Evolutionary conservation across 495 filamentous ascomycete species (phyloP).

Genomic region (Podospora bellae-mahoneyi): DNA sequence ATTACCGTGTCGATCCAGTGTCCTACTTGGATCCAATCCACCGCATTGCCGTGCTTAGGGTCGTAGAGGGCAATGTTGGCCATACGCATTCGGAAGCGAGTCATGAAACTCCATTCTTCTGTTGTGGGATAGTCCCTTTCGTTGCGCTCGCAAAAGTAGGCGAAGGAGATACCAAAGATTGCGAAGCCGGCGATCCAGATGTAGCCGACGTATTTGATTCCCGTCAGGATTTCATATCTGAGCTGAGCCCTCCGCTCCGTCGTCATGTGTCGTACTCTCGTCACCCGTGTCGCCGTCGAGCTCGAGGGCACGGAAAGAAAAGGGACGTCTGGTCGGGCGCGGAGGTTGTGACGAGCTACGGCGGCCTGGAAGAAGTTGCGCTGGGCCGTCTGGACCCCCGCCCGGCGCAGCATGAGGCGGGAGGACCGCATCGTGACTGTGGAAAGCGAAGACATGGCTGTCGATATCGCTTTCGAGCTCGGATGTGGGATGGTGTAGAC

Average conservation of each 20-base stretch:
- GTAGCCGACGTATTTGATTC: constrained; percentile 55
- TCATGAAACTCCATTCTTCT: constrained; percentile 66
- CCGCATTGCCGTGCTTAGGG: constrained; percentile 45
- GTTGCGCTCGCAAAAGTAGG: constrained; percentile 62
- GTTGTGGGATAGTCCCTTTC: constrained; percentile 74
- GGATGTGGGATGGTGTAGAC: background rate
- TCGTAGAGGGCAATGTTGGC: constrained; percentile 56
- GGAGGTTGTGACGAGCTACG: constrained; percentile 17
- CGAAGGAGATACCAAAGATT: constrained; percentile 52
- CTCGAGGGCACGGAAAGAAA: constrained; percentile 58
- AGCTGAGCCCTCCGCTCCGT: constrained; percentile 69
- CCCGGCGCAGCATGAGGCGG: constrained; percentile 25
- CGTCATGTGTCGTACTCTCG: constrained; percentile 68
- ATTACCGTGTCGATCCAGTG: constrained; percentile 54
- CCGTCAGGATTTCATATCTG: constrained; percentile 58
- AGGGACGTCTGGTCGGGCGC: constrained; percentile 68
- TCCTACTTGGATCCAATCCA: constrained; percentile 64
- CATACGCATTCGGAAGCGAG: constrained; percentile 57
- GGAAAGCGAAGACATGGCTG: background rate
- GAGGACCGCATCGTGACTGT: constrained; percentile 27
- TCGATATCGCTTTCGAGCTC: background rate
- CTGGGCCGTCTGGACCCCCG: constrained; percentile 12
- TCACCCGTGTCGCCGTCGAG: constrained; percentile 28
- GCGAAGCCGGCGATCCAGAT: constrained; percentile 55
- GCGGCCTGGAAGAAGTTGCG: constrained; percentile 32